These are phyloP conservation scores for Candida nitratophila DNA, from an alignment of 805 yeast species.

Conservation along the genomic window DNA sequence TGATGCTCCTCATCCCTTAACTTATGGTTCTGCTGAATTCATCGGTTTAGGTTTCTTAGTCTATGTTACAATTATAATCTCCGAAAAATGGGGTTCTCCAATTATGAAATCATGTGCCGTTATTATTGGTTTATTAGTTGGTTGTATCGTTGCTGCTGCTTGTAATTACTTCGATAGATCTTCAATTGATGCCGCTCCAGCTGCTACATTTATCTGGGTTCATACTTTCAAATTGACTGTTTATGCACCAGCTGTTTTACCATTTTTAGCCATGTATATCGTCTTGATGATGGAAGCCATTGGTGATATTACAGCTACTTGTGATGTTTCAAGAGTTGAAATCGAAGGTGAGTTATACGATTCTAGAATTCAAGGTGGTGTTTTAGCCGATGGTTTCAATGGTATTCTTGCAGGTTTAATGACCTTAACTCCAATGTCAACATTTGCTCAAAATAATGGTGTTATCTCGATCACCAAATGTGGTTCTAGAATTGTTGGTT, in stretches of 20 bases:
- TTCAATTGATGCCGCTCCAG: slow-evolving; percentile 65
- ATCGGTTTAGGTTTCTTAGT: slow-evolving; percentile 86
- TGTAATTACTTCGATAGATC: slow-evolving; percentile 66
- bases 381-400: slow-evolving; percentile 80
- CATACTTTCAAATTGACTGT: slow-evolving; percentile 70
- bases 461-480: slow-evolving; percentile 89
- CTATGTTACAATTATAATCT: slow-evolving; percentile 60
- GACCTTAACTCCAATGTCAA: slow-evolving; percentile 85
- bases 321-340: slow-evolving; percentile 81
- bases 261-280: slow-evolving; percentile 76
- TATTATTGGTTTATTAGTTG: slow-evolving; percentile 73
- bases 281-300: slow-evolving; percentile 88
- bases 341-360: slow-evolving; percentile 80
- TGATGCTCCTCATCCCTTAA: slow-evolving; percentile 44
- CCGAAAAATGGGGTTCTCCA: slow-evolving; percentile 89
- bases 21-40: slow-evolving; percentile 83
- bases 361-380: slow-evolving; percentile 87
- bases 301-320: slow-evolving; percentile 92
- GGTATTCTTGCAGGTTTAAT: slow-evolving; percentile 70
- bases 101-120: slow-evolving; percentile 94
- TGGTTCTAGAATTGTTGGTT: slow-evolving; percentile 71
- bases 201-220: slow-evolving; percentile 80
- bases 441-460: slow-evolving; percentile 94
- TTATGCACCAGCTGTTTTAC: slow-evolving; percentile 82
- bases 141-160: slow-evolving; percentile 91